phyloP scores from a whole-genome alignment of 1,139 yeast species.

The Blastobotrys capitulatus region DNA sequence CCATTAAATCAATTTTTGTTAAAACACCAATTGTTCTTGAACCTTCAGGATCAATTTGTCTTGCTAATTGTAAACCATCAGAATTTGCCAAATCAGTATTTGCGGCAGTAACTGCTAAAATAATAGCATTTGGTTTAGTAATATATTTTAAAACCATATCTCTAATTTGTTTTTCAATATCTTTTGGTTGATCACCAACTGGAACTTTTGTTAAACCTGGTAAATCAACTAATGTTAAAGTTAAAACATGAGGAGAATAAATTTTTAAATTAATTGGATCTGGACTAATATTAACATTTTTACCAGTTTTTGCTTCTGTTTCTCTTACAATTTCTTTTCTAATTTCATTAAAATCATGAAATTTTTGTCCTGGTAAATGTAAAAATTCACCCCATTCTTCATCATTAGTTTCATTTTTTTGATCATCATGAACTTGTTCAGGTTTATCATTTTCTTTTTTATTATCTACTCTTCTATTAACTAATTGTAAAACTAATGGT shows the following conservation, averaged over 20 bases:
- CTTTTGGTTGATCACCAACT: slow-evolving; percentile 99
- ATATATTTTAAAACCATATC: slow-evolving; percentile 93
- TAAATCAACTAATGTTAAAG: slow-evolving; percentile 90
- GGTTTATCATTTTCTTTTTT: slow-evolving; percentile 8
- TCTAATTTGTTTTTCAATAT: slow-evolving; percentile 88
- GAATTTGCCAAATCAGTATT: slow-evolving; percentile 97
- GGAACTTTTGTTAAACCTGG: slow-evolving; percentile 99
- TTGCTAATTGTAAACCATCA: slow-evolving; percentile 91
- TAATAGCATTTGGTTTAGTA: slow-evolving; percentile 93
- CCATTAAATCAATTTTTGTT: slow-evolving; percentile 97
- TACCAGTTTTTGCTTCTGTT: slow-evolving; percentile 92
- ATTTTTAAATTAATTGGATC: slow-evolving; percentile 91
- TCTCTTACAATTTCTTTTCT: slow-evolving; percentile 87
- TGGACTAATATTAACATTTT: slow-evolving; percentile 85
- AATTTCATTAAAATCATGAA: slow-evolving; percentile 85
- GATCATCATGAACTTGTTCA: slow-evolving; percentile 15
- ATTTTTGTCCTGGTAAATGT: slow-evolving; percentile 85
- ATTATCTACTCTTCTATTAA: slow-evolving; percentile 49
- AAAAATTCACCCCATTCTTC: slow-evolving; percentile 99
- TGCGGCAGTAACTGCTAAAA: slow-evolving; percentile 93
- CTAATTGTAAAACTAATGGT: slow-evolving; percentile 78
- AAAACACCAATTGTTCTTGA: slow-evolving; percentile 93
- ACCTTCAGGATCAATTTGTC: slow-evolving; percentile 98
- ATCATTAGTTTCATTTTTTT: slow-evolving; percentile 57
- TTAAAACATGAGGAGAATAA: slow-evolving; percentile 92